Base-by-base conservation (phyloP, 176 grass and related monocot species). In the Raddia distichophylla region DNA sequence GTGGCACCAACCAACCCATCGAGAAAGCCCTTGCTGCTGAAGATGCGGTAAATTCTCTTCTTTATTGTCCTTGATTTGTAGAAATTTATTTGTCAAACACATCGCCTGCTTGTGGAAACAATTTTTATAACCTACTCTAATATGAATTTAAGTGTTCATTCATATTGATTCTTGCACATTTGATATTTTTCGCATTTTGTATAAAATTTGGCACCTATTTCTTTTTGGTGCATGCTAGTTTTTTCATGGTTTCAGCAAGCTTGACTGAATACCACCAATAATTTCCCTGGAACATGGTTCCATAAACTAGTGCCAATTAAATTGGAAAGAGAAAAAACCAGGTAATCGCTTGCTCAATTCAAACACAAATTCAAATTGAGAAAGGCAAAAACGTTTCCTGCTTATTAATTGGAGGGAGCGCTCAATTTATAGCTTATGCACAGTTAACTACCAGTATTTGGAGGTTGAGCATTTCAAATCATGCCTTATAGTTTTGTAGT, bases 1-100 rank as follows among this genome's bases (percentile, higher is more conserved):
- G 77, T 43, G 87, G 88, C 53, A 91, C 86, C 68, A 88, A 91
- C 71, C 92, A 89, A 83, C 89, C 93, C 40, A 83, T 78, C 46
- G 88, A 91, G 84, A 90, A 90, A 80, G 83, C 80, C 51, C 86
- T 98, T 88, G 79, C 73, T 68, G 76, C 73, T 46, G 93, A 98
- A 75, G 93, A 98, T 90, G 91, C 91, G 7, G 96, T 98, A 91
- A 91, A 74, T 90, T 82, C 27, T 27, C 27, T 27, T 27, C 27
- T 27, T 10, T 87, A 62, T 16, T 48, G n/a, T 69, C n/a, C 43
- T 69, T 49, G n/a, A 48, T 19, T 47, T 5, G 9, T 27, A 69
- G 6, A 48, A 69, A 5, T 47, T 22, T 69, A 19, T 46, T 69
- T 22, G 8, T 12, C 10, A 49, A 48, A 69, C 67, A 54, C 45